These are phyloP conservation scores for Quercus ilex DNA, from an alignment of 306 rosid species.

Conservation along the genomic window DNA sequence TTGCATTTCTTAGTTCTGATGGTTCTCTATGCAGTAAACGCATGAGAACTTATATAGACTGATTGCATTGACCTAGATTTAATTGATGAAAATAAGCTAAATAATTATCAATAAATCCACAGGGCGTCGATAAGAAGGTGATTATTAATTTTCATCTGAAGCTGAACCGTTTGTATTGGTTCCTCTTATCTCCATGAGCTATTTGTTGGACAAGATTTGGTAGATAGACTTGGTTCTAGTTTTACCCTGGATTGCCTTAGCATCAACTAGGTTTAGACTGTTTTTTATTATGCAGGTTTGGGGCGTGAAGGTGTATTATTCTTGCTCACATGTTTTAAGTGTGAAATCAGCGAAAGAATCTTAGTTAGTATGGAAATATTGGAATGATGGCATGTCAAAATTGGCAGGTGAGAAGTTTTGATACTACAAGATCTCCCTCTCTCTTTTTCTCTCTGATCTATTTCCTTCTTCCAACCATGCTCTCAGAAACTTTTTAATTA, in stretches of 20 bases:
- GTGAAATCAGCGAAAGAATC: slow-evolving; percentile 25
- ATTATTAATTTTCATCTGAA: neutral
- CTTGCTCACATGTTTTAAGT: slow-evolving; percentile 23
- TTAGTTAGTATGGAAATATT: slow-evolving; percentile 5
- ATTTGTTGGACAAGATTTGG: neutral
- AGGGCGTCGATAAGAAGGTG: neutral
- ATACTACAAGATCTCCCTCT: neutral
- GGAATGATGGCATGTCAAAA: slow-evolving; percentile 21
- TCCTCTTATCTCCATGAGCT: neutral
- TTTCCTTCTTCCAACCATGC: neutral
- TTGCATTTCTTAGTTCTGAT: neutral
- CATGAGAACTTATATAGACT: neutral
- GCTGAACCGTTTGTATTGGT: neutral
- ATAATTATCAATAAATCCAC: neutral
- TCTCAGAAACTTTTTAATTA: neutral
- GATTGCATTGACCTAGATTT: neutral
- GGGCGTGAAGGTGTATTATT: slow-evolving; percentile 38
- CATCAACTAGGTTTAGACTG: slow-evolving; percentile 54
- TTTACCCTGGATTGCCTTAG: slow-evolving; percentile 28
- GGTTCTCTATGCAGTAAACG: neutral
- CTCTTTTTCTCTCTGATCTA: neutral
- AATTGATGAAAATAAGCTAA: neutral
- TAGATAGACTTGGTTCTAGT: slow-evolving; percentile 4
- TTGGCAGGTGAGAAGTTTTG: slow-evolving; percentile 46
- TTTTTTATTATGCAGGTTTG: slow-evolving; percentile 62